These are phyloP conservation scores for Fermentozyma sake DNA, from an alignment of 1,139 yeast genomes.

Conservation along the genomic window DNA sequence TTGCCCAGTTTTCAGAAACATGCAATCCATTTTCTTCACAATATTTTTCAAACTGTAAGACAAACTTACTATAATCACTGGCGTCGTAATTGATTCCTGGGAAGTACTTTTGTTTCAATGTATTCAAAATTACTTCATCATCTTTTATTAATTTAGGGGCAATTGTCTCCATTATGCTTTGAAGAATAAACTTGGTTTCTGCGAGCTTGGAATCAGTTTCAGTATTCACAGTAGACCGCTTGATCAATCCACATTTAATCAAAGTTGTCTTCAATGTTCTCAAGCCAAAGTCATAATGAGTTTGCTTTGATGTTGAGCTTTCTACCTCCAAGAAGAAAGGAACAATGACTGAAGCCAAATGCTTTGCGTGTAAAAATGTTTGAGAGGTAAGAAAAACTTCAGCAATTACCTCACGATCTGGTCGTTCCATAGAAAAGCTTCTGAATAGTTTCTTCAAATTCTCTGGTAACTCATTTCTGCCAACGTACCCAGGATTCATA, in stretches of 20 bases:
- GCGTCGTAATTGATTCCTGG: slow-evolving; percentile 11
- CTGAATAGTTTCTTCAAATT: slow-evolving; percentile 78
- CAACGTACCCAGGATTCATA: slow-evolving; percentile 88
- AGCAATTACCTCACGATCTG: slow-evolving; percentile 67
- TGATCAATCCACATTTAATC: slow-evolving; percentile 52
- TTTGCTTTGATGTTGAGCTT: slow-evolving; percentile 43
- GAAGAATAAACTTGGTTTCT: slow-evolving; percentile 44
- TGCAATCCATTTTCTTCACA: slow-evolving; percentile 17
- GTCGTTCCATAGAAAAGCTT: slow-evolving; percentile 67
- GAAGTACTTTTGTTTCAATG: slow-evolving; percentile 25
- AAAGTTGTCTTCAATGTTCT: slow-evolving; percentile 72
- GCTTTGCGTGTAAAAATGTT: slow-evolving; percentile 54
- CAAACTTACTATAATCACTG: slow-evolving; percentile 14
- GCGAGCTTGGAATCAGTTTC: slow-evolving; percentile 5
- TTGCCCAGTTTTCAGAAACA: slow-evolving; percentile 39
- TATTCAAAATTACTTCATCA: slow-evolving; percentile 43
- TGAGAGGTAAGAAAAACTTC: slow-evolving; percentile 70
- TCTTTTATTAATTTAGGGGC: slow-evolving; percentile 57
- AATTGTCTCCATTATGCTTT: slow-evolving; percentile 55
- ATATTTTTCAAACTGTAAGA: slow-evolving; percentile 10
- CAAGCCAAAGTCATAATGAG: slow-evolving; percentile 88
- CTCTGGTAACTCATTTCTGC: slow-evolving; percentile 80
- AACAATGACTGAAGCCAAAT: slow-evolving; percentile 49
- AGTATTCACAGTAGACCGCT: slow-evolving; percentile 15
- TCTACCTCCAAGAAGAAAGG: slow-evolving; percentile 49